These are phyloP conservation scores for Chaetomium olivaceum DNA, from an alignment of 2,329 filamentous ascomycete species.

Conservation along the genomic window DNA sequence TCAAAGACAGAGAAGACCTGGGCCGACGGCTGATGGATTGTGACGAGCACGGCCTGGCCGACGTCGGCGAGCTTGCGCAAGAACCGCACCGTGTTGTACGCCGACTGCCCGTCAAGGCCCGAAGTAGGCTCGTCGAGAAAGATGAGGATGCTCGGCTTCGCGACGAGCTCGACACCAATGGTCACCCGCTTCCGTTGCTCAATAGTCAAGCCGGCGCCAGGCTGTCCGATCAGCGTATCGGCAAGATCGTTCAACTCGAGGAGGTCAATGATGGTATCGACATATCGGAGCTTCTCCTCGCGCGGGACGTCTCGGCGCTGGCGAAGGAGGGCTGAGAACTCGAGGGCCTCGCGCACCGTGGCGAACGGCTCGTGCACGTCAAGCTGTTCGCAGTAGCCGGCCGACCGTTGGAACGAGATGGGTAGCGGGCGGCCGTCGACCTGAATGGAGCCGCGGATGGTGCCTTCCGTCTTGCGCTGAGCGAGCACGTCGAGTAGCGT, in stretches of 20 bases:
- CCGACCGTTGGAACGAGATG: constrained; percentile 74
- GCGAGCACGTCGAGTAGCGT: constrained; percentile 82
- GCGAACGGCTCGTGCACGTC: constrained; percentile 73
- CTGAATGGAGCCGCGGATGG: constrained; percentile 71
- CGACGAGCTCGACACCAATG: constrained; percentile 62
- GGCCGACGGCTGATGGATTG: constrained; percentile 70
- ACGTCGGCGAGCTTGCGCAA: constrained; percentile 64
- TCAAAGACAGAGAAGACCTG: constrained; percentile 69
- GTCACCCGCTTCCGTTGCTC: constrained; percentile 58
- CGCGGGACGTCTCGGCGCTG: constrained; percentile 65
- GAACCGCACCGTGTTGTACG: constrained; percentile 65
- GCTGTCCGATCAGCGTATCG: constrained; percentile 49
- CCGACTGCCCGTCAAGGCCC: constrained; percentile 68
- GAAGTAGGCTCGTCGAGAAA: constrained; percentile 66
- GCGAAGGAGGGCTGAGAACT: constrained; percentile 72
- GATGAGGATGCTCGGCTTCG: constrained; percentile 60
- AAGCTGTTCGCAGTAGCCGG: constrained; percentile 79
- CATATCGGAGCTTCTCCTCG: constrained; percentile 72
- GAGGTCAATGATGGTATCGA: constrained; percentile 73
- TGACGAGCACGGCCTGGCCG: constrained; percentile 68
- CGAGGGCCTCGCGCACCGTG: constrained; percentile 74
- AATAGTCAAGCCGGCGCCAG: constrained; percentile 55
- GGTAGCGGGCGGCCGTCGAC: constrained; percentile 73
- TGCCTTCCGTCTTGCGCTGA: constrained; percentile 75
- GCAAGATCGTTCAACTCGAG: constrained; percentile 52